Base-by-base conservation (phyloP, 202 grass and related monocot species). In the Hordeum pubiflorum region DNA sequence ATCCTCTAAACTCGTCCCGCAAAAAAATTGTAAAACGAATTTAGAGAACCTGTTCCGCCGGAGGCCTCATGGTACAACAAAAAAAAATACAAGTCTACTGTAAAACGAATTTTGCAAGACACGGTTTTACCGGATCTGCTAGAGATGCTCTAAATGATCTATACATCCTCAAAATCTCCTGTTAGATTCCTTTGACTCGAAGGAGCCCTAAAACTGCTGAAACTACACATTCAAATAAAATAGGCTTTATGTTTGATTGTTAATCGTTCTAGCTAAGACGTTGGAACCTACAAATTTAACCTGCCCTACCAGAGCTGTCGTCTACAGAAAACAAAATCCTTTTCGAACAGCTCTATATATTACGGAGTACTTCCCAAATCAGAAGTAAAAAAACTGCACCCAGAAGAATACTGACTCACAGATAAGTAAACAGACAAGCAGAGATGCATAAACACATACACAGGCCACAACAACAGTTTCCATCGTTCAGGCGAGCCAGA, bases 401-500 rank as follows among this genome's bases (percentile, higher is more conserved):
- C 24, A 61, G 58, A 37, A 18, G 37, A 29, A 75, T 12, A 17
- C 15, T 26, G 36, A 13, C 4, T 41, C 12, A 9, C 50, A 80
- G 12, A 72, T 8, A 23, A 69, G 55, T 63, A 63, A 65, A 31
- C 37, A 58, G 4, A 36, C 6, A 74, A 17, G 4, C 38, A 13
- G 3, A 59, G 3, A 13, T 54, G 60, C 50, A 60, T 37, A 37
- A 74, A 32, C 24, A 37, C 68, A 32, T 13, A 37, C 68, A 69
- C 39, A 63, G 5, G 36, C 8, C 43, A 46, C 43, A 22, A 37
- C 69, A 66, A 29, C 36, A 59, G 34, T 57, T 48, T 58, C 24
- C 64, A 77, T 52, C 10, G 57, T 78, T 67, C 41, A 78, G 57
- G 56, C 56, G 7, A 85, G 34, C 26, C 39, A 39, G 7, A 85